These are phyloP conservation scores for Corrigiola litoralis DNA, from an alignment of 179 eudicot genomes.

Conservation along the genomic window DNA sequence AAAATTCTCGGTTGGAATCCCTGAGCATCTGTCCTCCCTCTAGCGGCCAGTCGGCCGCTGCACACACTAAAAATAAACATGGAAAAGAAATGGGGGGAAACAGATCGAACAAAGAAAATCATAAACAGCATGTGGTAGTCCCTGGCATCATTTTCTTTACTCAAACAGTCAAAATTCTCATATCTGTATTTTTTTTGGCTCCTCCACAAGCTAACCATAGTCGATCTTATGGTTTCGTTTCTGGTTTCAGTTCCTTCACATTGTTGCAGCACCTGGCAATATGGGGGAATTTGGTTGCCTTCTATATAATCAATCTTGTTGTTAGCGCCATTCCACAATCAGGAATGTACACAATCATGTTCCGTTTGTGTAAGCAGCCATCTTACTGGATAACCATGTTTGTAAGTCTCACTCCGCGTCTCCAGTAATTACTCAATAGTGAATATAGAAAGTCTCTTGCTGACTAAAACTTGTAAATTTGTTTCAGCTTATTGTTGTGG, in stretches of 20 bases:
- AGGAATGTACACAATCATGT: conserved; percentile 97
- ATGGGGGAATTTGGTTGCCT: conserved; percentile 87
- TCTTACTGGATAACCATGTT: conserved; percentile 87
- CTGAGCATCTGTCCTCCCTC: too few species aligned
- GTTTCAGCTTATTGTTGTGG: conserved; percentile 74
- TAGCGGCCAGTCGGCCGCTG: too few species aligned
- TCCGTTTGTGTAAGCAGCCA: conserved; percentile 84
- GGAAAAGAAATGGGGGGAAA: too few species aligned
- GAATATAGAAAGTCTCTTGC: too few species aligned
- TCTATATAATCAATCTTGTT: conserved; percentile 77
- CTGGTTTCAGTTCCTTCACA: conserved; percentile 73
- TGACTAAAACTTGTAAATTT: conserved; percentile 9
- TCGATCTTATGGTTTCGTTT: conserved; percentile 10
- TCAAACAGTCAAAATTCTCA: too few species aligned
- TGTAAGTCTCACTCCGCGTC: conserved; percentile 45
- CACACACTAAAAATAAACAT: too few species aligned
- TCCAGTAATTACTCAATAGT: too few species aligned
- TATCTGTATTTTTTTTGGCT: neutral
- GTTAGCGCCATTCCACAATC: conserved; percentile 80
- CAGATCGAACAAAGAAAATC: too few species aligned
- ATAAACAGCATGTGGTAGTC: too few species aligned
- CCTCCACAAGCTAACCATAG: neutral
- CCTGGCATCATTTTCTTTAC: too few species aligned
- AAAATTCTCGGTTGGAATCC: too few species aligned
- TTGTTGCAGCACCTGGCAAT: conserved; percentile 89